Base-by-base conservation (phyloP, 306 rosid genomes). In the Sindora glabra region DNA sequence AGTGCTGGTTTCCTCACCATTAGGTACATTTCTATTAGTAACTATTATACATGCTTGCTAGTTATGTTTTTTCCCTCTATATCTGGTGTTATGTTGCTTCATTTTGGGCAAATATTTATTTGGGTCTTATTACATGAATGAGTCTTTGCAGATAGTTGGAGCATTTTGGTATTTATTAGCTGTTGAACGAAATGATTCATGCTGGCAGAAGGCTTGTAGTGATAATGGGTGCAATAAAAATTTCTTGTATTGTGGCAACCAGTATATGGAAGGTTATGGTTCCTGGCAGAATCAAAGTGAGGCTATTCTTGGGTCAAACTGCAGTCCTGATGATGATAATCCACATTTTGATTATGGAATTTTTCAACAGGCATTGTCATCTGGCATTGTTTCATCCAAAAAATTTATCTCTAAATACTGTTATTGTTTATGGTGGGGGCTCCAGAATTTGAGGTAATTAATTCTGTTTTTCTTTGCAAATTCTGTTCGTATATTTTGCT, bases 401-500 rank as follows among this genome's bases (percentile, higher is more conserved):
- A 66, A 83, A 57, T 86, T 89, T 65, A 16, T 86, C 12, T 10
- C 73, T 65, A 89, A 89, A 65, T 86, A 86, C 69, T 89, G 95
- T 66, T 89, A 89, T 70, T 89, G 97, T 64, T 73, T 89, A 34
- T 89, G 97, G 97, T 89, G 97, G 97, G 97, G 97, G 48, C 86
- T 89, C 42, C 97, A 89, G 59, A 89, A 89, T 53, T 79, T 89
- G 75, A 89, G 97, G 97, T 86, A 59, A 48, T 61, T 41, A 23
- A 11, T 61, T 33, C 41, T 25, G 23, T 46, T 70, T 55, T 34
- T n/a, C 27, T 17, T 58, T 18, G 22, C 8, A 10, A 36, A 29
- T 41, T 49, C 18, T 44, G 8, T 48, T 57, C 37, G 21, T 16
- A 4, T 21, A 25, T 41, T 11, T 1, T 59, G 50, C 27, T 19